Evolutionary conservation across 306 rosid genomes (phyloP).

Genomic region (Gleditsia sinensis): DNA sequence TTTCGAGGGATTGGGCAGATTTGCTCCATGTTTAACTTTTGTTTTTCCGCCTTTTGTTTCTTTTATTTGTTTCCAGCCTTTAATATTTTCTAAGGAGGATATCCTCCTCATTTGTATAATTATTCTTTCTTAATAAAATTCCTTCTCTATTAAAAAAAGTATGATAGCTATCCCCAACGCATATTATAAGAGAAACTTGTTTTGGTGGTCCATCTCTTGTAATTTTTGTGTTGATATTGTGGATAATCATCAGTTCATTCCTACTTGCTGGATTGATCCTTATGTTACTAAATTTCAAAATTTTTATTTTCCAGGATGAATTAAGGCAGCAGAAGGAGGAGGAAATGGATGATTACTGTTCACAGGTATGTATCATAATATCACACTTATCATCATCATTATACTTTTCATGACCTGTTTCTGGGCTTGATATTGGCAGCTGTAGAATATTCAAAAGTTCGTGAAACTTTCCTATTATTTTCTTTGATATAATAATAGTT

Average conservation of each 20-base stretch:
- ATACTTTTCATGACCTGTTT: constrained; percentile 4
- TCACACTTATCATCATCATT: constrained; percentile 29
- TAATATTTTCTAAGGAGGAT: not conserved
- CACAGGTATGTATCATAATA: constrained; percentile 60
- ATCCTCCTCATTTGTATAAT: too few relatives aligned
- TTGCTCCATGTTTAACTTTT: not conserved
- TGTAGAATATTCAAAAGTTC: not conserved
- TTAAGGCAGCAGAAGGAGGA: constrained; percentile 94
- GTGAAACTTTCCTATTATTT: not conserved
- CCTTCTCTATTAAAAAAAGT: not conserved
- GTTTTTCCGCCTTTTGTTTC: too few relatives aligned
- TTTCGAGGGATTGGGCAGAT: not conserved
- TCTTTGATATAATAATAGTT: not conserved
- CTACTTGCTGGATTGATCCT: constrained; percentile 28
- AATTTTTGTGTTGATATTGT: too few relatives aligned
- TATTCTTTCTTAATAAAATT: not conserved
- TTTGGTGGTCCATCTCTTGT: too few relatives aligned
- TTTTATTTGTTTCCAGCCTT: not conserved
- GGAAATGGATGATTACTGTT: constrained; percentile 93
- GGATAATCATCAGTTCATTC: too few relatives aligned
- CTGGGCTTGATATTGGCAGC: too few relatives aligned
- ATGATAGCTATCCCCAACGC: too few relatives aligned
- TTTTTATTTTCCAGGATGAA: constrained; percentile 60
- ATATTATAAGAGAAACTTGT: too few relatives aligned
- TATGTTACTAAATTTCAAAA: constrained; percentile 28